Base-by-base conservation (phyloP, 2,329 filamentous ascomycete genomes). In the Apiospora marii region DNA sequence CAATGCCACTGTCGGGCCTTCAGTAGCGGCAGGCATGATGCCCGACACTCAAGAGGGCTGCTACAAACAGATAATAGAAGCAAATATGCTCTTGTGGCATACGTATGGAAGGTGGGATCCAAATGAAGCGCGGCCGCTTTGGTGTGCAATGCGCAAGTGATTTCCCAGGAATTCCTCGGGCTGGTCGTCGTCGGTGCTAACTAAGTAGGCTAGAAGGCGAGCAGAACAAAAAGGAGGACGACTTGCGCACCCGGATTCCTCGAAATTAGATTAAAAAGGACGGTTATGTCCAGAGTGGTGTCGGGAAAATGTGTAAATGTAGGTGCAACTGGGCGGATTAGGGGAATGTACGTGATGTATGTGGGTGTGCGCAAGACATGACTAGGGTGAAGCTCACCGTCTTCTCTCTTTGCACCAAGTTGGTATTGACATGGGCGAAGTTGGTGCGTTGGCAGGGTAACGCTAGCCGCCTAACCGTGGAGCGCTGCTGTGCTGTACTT, bases 1-100 rank as follows among this genome's bases (percentile, higher is more conserved):
- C 80, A 93, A 85, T 77, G 90, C 86, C 78, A 93, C 91, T 70
- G 89, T 88, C 77, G 92, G 92, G 77, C 85, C 84, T 77, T 92
- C 92, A 78, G 88, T 72, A 19, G 74, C 70, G 44, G 74, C 72
- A 73, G 73, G 73, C 74, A 75, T 75, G 58, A 64, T 64, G 58
- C 58, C 58, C 58, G 58, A 41, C 58, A 64, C 58, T 41, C 34
- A 41, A 64, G 6, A 64, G 34, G 58, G 58, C 12, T 37, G 58
- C 24, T 64, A 41, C 58, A 64, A 41, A 64, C 58, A 64, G 19
- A 41, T 41, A 19, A 41, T 64, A 37, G 58, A 41, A 41, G 30
- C 34, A 41, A 19, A 64, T 64, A 37, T 64, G 34, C 22, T n/a
- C 58, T 41, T 22, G 27, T 34, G 58, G 58, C 58, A 41, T 41